phyloP scores from a whole-genome alignment of 805 yeast species.

The Candida fluviatilis region DNA sequence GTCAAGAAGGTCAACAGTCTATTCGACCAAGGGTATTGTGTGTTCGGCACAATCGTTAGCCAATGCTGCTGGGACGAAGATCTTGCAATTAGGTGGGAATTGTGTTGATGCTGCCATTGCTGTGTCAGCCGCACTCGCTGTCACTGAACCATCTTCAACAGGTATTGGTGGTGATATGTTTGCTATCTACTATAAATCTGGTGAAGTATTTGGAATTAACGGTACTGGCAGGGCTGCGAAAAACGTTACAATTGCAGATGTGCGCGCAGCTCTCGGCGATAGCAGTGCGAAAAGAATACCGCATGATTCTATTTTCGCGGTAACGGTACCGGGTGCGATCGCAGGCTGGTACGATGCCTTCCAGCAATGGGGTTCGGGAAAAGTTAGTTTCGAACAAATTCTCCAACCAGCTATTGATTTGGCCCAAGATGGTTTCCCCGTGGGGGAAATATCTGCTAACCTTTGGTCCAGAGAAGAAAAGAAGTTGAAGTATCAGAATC shows the following conservation, averaged over 20 bases:
- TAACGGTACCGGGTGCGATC: constrained; percentile 75
- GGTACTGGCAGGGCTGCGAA: constrained; percentile 73
- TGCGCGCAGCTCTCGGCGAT: constrained; percentile 36
- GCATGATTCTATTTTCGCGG: constrained; percentile 49
- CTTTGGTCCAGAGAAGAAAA: constrained; percentile 42
- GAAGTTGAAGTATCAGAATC: constrained; percentile 36
- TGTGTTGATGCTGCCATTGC: constrained; percentile 65
- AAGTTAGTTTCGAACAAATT: constrained; percentile 53
- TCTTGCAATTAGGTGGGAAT: constrained; percentile 70
- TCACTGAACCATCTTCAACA: constrained; percentile 56
- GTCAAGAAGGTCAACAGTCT: constrained; percentile 71
- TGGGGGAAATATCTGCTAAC: constrained; percentile 53
- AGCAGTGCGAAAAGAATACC: constrained; percentile 49
- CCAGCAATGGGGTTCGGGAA: constrained; percentile 70
- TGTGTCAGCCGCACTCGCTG: constrained; percentile 50
- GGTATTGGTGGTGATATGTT: constrained; percentile 72
- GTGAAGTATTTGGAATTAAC: constrained; percentile 56
- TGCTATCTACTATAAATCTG: constrained; percentile 49
- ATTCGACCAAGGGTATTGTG: constrained; percentile 68
- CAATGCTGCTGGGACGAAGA: constrained; percentile 64
- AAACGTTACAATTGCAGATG: constrained; percentile 43
- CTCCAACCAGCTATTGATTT: constrained; percentile 63
- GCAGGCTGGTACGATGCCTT: constrained; percentile 77
- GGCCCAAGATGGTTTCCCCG: constrained; percentile 65
- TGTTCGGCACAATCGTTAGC: constrained; percentile 77